These are phyloP conservation scores for Geranium incanum DNA, from an alignment of 441 rosid species.

Conservation along the genomic window DNA sequence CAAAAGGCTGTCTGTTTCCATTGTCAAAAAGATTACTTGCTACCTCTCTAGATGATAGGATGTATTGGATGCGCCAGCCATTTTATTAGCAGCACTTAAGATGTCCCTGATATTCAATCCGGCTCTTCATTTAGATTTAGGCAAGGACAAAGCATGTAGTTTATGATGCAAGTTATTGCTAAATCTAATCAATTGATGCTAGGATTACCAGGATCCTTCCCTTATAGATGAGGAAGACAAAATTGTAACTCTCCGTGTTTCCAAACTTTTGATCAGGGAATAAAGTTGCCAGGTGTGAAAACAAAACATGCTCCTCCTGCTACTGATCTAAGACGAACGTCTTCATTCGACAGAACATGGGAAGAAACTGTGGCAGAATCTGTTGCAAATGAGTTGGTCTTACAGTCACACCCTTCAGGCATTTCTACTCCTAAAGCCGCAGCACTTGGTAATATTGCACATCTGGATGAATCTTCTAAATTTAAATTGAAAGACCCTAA, in stretches of 20 bases:
- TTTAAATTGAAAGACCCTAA: conserved; percentile 59
- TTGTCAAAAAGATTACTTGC: not conserved
- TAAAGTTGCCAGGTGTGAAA: conserved; percentile 38
- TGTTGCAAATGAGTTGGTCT: conserved; percentile 79
- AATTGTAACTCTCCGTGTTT: not conserved
- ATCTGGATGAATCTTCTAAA: conserved; percentile 66
- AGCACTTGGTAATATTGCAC: conserved; percentile 45
- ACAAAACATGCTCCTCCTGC: conserved; percentile 35
- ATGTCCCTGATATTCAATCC: not conserved
- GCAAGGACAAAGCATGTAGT: conserved; percentile 9
- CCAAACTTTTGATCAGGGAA: conserved; percentile 30
- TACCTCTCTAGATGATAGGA: not conserved
- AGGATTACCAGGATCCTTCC: conserved; percentile 7
- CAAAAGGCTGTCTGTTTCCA: not conserved
- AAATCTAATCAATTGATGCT: not conserved
- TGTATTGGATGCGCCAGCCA: not conserved
- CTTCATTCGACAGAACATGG: conserved; percentile 93
- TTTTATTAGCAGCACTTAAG: not conserved
- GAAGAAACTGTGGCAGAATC: conserved; percentile 95
- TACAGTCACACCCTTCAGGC: conserved; percentile 51
- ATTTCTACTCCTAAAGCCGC: conserved; percentile 40
- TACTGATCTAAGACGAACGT: conserved; percentile 74
- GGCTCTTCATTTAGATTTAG: not conserved
- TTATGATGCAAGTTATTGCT: conserved; percentile 4
- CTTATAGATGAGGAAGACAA: not conserved